These are phyloP conservation scores for Salix viminalis DNA, from an alignment of 345 rosid genomes.

Conservation along the genomic window DNA sequence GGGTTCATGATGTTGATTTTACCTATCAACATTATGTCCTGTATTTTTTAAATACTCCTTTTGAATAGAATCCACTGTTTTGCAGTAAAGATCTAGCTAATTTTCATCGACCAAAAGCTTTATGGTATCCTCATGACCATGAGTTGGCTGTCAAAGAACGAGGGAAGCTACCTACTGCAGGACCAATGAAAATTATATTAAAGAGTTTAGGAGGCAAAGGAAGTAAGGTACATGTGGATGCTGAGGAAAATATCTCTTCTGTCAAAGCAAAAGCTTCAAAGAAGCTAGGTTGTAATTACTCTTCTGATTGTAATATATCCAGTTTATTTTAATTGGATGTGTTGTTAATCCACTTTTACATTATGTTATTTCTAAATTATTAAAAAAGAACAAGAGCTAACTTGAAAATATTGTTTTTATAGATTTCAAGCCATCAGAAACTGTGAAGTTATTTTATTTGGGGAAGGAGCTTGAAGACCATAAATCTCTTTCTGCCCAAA, in stretches of 20 bases:
- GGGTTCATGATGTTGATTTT: conserved; percentile 2
- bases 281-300: conserved; percentile 68
- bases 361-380: not conserved
- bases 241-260: conserved; percentile 77
- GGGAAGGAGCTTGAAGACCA: conserved; percentile 92
- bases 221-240: conserved; percentile 78
- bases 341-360: not conserved
- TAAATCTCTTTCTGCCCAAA: conserved; percentile 68
- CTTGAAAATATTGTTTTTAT: conserved; percentile 19
- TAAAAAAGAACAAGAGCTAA: conserved; percentile 15
- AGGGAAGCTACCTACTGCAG: conserved; percentile 68
- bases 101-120: conserved; percentile 93
- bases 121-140: conserved; percentile 94
- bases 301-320: not conserved
- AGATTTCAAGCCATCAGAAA: conserved; percentile 91
- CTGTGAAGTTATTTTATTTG: conserved; percentile 66
- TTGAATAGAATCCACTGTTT: conserved; percentile 11
- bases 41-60: not conserved
- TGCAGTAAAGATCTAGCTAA: conserved; percentile 88
- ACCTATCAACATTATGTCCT: not conserved
- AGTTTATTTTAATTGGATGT: not conserved
- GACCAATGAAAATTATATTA: conserved; percentile 78
- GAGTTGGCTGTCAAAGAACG: conserved; percentile 87
- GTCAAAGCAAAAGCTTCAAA: conserved; percentile 81
- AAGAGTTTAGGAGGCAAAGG: conserved; percentile 99